Base-by-base conservation (phyloP, 352 stramenopile genomes). In the Globisporangium rhizosaccharum region DNA sequence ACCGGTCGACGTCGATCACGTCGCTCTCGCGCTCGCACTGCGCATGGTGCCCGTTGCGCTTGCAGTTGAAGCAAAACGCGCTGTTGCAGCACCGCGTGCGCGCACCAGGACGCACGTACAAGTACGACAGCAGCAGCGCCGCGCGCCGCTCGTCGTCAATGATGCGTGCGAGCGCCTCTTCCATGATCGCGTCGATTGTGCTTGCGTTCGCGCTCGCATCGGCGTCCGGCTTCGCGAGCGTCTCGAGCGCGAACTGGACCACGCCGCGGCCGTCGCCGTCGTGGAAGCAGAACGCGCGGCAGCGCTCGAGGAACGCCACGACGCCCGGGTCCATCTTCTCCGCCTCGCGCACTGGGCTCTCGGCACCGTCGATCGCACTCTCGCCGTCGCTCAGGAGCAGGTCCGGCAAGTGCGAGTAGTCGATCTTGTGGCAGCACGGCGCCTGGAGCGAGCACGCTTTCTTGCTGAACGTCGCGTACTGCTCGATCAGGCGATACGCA, bases 1-100 rank as follows among this genome's bases (percentile, higher is more conserved):
- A 75, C 9, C 71, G 54, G 12, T 73, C 56, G 9, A 37, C 23
- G 9, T 62, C 47, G 47, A 68, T 59, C 33, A 65, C 52, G 18
- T 61, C 37, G 28, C 71, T 56, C 15, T 59, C 61, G 36, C 70
- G 67, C 12, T 45, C 55, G 20, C 70, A 41, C 36, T 41, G 9
- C 1, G 2, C 59, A 45, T 68, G 55, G 25, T 59, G 36, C 2
- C 39, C 41, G 44, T 51, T 61, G 54, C 71, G 68, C 50, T 85
- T 85, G 66, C 75, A 82, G 63, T 85, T 82, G 57, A 82, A 82
- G 42, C 72, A 85, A 53, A 73, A 62, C 7, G 56, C 48, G 6
- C 30, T 2, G 0, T 65, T 55, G 26, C 71, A 82, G 63, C 72
- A 82, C 3, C 66, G 65, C 55, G 65, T 78, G 64, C 39, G 11